Evolutionary conservation across 73 alveolate species (phyloP).

Genomic region (Stentor coeruleus): DNA sequence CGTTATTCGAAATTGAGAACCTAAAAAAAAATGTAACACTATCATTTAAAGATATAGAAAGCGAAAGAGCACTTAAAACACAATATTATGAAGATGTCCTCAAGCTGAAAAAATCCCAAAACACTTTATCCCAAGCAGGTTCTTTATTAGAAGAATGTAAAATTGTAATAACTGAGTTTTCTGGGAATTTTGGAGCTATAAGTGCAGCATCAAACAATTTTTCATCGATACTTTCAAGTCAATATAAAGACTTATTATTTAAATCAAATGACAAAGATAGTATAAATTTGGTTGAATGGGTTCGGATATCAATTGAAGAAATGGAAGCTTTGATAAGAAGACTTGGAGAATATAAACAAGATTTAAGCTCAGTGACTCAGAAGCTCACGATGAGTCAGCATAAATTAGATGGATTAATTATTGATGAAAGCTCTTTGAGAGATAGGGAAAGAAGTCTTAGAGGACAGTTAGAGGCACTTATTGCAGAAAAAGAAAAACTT

Average conservation of each 20-base stretch:
- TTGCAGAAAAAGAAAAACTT: not conserved
- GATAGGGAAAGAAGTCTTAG: slow-evolving; percentile 23
- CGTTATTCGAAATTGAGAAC: slow-evolving; percentile 2
- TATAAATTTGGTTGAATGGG: not conserved
- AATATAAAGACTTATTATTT: not conserved
- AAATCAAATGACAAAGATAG: not conserved
- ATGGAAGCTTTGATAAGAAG: slow-evolving; percentile 22
- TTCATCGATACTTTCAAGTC: not conserved
- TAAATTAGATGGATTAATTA: not conserved
- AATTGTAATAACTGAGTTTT: not conserved
- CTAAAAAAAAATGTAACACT: not conserved
- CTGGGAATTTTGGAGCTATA: slow-evolving; percentile 23
- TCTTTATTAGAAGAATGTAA: not conserved
- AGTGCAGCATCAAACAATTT: not conserved
- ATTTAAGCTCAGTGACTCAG: not conserved
- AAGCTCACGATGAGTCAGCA: not conserved
- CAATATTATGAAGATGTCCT: slow-evolving; percentile 17
- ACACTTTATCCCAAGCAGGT: not conserved
- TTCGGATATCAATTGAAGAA: slow-evolving; percentile 9
- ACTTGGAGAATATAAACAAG: slow-evolving; percentile 3
- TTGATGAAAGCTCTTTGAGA: slow-evolving; percentile 21
- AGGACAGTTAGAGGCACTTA: not conserved
- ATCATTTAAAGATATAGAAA: not conserved
- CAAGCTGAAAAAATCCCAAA: not conserved
- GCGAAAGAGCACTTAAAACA: not conserved